Percentiles rank a stretch among this genome's conserved stretches.
These are phyloP conservation scores for Phytophthora megakarya DNA, from an alignment of 352 stramenopile genomes.

Conservation along the genomic window DNA sequence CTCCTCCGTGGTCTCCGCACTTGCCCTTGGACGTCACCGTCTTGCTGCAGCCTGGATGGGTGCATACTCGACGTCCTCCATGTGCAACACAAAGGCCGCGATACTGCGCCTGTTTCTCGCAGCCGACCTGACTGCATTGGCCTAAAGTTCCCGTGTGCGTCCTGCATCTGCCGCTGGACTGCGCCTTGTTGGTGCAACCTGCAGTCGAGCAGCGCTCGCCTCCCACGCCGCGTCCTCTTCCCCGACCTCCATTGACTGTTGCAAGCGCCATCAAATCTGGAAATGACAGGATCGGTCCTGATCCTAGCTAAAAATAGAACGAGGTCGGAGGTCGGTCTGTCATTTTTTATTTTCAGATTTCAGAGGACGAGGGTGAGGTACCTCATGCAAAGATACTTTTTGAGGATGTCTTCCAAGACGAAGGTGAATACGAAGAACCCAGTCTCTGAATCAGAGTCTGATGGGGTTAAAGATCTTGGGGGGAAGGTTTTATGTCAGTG, in stretches of 20 bases:
- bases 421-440: background rate
- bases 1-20: slow-evolving; percentile 28
- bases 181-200: slow-evolving; percentile 24
- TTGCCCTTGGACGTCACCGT: slow-evolving; percentile 29
- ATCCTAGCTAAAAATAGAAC: background rate
- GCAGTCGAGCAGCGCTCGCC: slow-evolving; percentile 15
- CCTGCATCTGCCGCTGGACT: slow-evolving; percentile 13
- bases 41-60: slow-evolving; percentile 17
- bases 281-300: background rate
- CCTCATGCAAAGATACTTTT: background rate
- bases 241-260: background rate
- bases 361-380: too few relatives aligned
- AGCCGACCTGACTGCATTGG: slow-evolving; percentile 15
- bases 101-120: slow-evolving; percentile 29
- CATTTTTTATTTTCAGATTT: too few relatives aligned
- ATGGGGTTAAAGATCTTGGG: background rate
- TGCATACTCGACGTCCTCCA: slow-evolving; percentile 19
- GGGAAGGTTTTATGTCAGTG: slow-evolving; percentile 22
- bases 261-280: background rate
- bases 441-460: background rate
- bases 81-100: slow-evolving; percentile 25
- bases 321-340: too few relatives aligned
- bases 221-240: slow-evolving; percentile 4
- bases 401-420: background rate
- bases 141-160: slow-evolving; percentile 23